Evolutionary conservation across 2,329 filamentous ascomycete species (phyloP), one percentile per base, ranked within the genome.

Genomic region (Graphilbum ipis-grandicollis): DNA sequence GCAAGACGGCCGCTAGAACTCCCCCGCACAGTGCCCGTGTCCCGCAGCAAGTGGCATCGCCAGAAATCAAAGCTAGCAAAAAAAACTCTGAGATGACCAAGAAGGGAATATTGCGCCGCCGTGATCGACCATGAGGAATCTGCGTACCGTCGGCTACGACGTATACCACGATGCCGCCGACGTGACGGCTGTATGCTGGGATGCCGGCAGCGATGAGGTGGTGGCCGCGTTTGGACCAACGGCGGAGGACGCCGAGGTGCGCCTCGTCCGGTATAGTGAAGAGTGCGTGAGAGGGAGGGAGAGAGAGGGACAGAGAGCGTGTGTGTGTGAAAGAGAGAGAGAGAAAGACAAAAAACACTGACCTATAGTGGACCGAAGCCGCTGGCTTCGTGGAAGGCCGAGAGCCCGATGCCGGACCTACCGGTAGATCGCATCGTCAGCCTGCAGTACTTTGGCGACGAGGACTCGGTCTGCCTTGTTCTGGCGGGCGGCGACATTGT

Each of bases 401-500:
- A 77, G 38, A 84, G 76, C 50, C 81, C 84, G 37, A 71, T 74
- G 41, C 82, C 84, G 41, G 75, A 85, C 8, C 60, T 93, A 45
- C 55, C 64, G 36, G 73, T 74, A 49, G 90, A 98, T 57, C 68
- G 68, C 44, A 68, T 96, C 41, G 57, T 93, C 38, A 75, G 67
- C 50, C 60, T 94, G 39, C 85, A 94, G 54, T 79, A 90, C 58
- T 88, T 94, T 52, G 71, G 77, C 31, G 88, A 93, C 52, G 79
- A 70, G 19, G 61, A 72, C 37, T 81, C 75, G 36, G 75, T 78
- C 52, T 92, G 83, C 53, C 60, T 98, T 21, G 75, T 96, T 39
- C 64, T 98, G 19, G 79, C 83, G 48, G 85, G 85, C 34, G 90
- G 90, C 42, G 88, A 98, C 57, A 88, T 98, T 44, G 62, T 94